Evolutionary conservation across 2,329 filamentous ascomycete genomes (phyloP).

Genomic region (Fusarium sp.): DNA sequence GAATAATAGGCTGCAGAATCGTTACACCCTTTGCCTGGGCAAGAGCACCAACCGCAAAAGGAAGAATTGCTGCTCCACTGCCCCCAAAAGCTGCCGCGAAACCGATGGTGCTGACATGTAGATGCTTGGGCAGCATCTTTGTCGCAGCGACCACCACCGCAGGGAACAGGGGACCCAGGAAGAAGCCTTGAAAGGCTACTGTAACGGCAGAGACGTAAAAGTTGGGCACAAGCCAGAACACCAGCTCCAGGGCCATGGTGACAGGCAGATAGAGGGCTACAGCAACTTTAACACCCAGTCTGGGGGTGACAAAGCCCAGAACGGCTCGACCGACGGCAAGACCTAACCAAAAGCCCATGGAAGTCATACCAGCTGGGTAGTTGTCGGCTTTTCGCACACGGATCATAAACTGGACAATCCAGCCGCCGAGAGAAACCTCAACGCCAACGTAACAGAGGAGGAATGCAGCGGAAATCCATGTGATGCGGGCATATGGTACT

Average conservation of each 20-base stretch:
- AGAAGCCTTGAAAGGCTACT: slow-evolving; percentile 79
- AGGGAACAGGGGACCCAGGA: slow-evolving; percentile 82
- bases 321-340: slow-evolving; percentile 77
- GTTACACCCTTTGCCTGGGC: slow-evolving; percentile 67
- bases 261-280: slow-evolving; percentile 70
- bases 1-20: slow-evolving; percentile 66
- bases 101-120: slow-evolving; percentile 82
- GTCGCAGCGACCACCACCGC: slow-evolving; percentile 76
- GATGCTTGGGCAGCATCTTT: slow-evolving; percentile 73
- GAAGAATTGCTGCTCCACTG: slow-evolving; percentile 74
- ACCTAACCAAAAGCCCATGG: slow-evolving; percentile 85
- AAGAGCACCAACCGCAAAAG: slow-evolving; percentile 74
- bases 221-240: slow-evolving; percentile 85
- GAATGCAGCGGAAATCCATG: slow-evolving; percentile 78
- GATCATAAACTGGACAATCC: slow-evolving; percentile 89
- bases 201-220: slow-evolving; percentile 80
- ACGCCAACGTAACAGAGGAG: slow-evolving; percentile 80
- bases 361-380: slow-evolving; percentile 78
- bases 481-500: slow-evolving; percentile 60
- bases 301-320: slow-evolving; percentile 78
- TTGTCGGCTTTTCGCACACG: slow-evolving; percentile 73
- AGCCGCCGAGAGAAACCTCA: slow-evolving; percentile 81
- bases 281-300: slow-evolving; percentile 74
- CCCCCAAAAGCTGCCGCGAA: slow-evolving; percentile 83
- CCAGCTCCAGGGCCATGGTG: slow-evolving; percentile 72